phyloP scores from a whole-genome alignment of 1,284 basidiomycete species.

The Waitea zeae region DNA sequence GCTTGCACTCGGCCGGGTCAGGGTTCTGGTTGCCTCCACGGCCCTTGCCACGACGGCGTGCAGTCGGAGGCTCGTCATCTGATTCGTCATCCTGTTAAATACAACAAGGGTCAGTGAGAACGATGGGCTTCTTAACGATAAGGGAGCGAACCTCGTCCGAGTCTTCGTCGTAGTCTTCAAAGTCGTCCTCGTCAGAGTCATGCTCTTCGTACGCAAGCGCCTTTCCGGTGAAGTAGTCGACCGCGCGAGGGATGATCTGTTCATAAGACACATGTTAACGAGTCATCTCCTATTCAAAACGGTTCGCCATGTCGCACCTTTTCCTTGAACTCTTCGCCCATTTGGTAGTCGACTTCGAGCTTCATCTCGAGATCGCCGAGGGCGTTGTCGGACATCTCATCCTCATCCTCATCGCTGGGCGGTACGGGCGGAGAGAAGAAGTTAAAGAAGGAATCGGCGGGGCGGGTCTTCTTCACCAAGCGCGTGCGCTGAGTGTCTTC shows the following conservation, averaged over 20 bases:
- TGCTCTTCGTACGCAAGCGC: conserved; percentile 79
- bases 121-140: not conserved
- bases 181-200: conserved; percentile 55
- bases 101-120: conserved; percentile 1
- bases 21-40: conserved; percentile 30
- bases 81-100: conserved; percentile 34
- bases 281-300: not conserved
- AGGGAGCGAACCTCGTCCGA: conserved; percentile 31
- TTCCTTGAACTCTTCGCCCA: conserved; percentile 97
- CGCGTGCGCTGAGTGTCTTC: conserved; percentile 87
- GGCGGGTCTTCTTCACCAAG: conserved; percentile 76
- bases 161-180: conserved; percentile 32
- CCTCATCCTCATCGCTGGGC: conserved; percentile 50
- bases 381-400: conserved; percentile 75
- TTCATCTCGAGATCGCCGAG: conserved; percentile 83
- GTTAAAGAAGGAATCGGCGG: conserved; percentile 92
- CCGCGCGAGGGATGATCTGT: conserved; percentile 84
- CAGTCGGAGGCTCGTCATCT: conserved; percentile 39
- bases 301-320: conserved; percentile 29
- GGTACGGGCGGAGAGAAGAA: conserved; percentile 85
- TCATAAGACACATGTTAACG: no score
- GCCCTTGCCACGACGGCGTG: conserved; percentile 38
- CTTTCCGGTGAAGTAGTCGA: conserved; percentile 96
- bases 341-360: conserved; percentile 94
- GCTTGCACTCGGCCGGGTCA: conserved; percentile 75